phyloP scores from a whole-genome alignment of 1,139 yeast species.

The Blastobotrys malaysiensis region DNA sequence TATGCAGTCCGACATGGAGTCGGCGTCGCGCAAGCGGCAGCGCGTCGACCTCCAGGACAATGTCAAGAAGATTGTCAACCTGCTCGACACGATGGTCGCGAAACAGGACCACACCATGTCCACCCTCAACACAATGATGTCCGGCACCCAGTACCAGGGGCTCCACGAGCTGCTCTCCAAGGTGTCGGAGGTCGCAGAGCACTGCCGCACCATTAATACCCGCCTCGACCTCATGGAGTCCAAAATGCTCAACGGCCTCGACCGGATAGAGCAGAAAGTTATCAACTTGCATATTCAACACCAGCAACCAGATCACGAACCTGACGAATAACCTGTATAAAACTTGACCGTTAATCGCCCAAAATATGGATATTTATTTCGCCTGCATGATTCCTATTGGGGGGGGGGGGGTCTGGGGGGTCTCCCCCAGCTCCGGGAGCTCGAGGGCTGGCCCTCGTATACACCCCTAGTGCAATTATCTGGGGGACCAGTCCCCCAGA shows the following conservation, averaged over 20 bases:
- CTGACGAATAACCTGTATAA: background rate
- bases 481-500: too few relatives aligned
- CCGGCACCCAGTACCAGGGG: background rate
- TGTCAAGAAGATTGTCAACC: background rate
- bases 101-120: background rate
- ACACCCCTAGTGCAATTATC: too few relatives aligned
- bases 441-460: too few relatives aligned
- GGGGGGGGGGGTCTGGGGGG: too few relatives aligned
- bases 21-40: background rate
- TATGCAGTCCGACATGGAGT: background rate
- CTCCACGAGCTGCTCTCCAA: background rate
- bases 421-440: too few relatives aligned
- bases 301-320: background rate
- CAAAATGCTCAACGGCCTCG: background rate
- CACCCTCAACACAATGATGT: background rate
- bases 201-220: background rate
- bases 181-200: background rate
- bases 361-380: background rate
- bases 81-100: background rate
- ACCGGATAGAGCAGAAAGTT: background rate
- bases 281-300: background rate
- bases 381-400: background rate
- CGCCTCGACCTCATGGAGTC: background rate
- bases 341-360: background rate
- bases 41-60: background rate